Evolutionary conservation across 176 grass and related monocot species (phyloP), one percentile per base, ranked within the genome.

Genomic region (Saccharum spontaneum): DNA sequence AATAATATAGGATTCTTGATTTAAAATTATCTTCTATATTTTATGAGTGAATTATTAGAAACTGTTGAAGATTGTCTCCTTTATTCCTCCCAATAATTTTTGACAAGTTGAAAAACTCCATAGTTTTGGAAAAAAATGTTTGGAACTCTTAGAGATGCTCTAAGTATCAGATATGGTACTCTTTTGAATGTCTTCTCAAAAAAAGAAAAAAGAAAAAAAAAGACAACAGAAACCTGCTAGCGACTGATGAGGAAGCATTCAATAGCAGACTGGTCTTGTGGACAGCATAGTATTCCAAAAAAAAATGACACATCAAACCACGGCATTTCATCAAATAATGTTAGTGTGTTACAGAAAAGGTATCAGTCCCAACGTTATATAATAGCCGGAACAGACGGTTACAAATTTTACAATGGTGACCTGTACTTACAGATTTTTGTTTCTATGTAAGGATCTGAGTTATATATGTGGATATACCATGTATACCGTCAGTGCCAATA

Each of bases 401-500:
- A 76, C 50, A 88, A 83, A 74, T 76, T 83, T 80, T 90, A 90
- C 71, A 70, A 37, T 61, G 44, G 49, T 84, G 61, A 86, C 67
- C 79, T 74, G 77, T 84, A 88, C 75, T 87, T 76, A 75, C 73
- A 87, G 17, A 48, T 41, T 77, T 45, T 61, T 79, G 75, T 46
- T 83, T 49, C 80, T 39, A 83, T 68, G 85, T 87, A 63, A 83
- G 75, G 78, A 73, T 37, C 57, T 76, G 55, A 79, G 69, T 18
- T 75, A 45, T 73, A 77, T 80, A 71, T 63, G 30, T 62, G 15
- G 84, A 83, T 67, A 65, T 84, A 66, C 73, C 76, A 80, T 50
- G 44, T 69, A 79, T 88, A 90, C 77, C 38, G 72, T 88, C 86
- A 86, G 18, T 73, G 73, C 23, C 18, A 69, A 86, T 83, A 88